A percentile compares a stretch with the other conserved stretches of the same genome.
These are phyloP conservation scores for Scolecobasidium constrictum DNA, from an alignment of 2,329 filamentous ascomycete species.

Conservation along the genomic window DNA sequence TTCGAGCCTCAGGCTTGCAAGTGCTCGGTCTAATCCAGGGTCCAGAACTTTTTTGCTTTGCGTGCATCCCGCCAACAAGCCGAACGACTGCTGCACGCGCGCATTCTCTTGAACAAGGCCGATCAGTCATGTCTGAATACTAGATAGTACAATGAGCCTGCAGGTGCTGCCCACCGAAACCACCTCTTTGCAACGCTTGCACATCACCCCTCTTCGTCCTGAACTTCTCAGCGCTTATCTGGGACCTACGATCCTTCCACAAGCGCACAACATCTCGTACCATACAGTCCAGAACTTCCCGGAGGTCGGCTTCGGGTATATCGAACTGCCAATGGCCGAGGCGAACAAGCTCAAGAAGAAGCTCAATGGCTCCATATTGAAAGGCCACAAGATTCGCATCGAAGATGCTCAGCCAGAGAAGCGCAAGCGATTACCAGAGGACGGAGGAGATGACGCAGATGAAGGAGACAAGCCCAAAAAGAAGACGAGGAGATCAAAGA, in stretches of 20 bases:
- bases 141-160: neutral
- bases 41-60: neutral
- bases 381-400: slow-evolving; percentile 73
- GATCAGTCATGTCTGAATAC: neutral
- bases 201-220: slow-evolving; percentile 78
- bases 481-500: slow-evolving; percentile 28
- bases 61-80: too few species aligned
- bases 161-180: slow-evolving; percentile 14
- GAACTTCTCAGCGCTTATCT: slow-evolving; percentile 64
- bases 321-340: slow-evolving; percentile 70
- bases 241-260: slow-evolving; percentile 52
- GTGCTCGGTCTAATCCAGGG: too few species aligned
- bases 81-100: neutral
- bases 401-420: slow-evolving; percentile 66
- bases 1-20: too few species aligned
- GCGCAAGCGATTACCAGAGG: slow-evolving; percentile 35
- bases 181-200: too few species aligned
- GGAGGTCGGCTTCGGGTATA: slow-evolving; percentile 80
- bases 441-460: slow-evolving; percentile 20
- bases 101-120: neutral
- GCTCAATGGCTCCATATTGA: slow-evolving; percentile 75
- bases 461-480: slow-evolving; percentile 22
- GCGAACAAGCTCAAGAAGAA: slow-evolving; percentile 89
- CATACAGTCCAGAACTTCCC: slow-evolving; percentile 80
- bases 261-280: slow-evolving; percentile 75